Evolutionary conservation across 176 grass and related monocot species (phyloP).

Genomic region (Chrysopogon serrulatus): DNA sequence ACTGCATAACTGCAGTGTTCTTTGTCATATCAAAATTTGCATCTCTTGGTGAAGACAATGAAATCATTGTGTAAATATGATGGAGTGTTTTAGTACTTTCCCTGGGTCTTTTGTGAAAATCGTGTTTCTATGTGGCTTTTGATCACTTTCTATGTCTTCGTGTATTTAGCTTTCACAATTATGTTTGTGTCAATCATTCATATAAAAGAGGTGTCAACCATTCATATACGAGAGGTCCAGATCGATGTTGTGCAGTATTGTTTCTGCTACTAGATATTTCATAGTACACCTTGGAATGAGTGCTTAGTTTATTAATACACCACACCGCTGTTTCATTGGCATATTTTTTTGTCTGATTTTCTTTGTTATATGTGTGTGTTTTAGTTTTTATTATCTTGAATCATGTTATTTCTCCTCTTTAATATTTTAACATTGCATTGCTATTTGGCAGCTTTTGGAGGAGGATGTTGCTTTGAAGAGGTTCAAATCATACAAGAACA

Average conservation of each 20-base stretch:
- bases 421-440: slow-evolving; percentile 5
- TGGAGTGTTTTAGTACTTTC: neutral
- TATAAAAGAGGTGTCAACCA: neutral
- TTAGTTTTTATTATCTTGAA: neutral
- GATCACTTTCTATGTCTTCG: neutral
- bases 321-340: neutral
- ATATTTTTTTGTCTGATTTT: neutral
- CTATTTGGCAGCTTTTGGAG: slow-evolving; percentile 58
- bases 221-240: neutral
- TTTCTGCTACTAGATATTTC: neutral
- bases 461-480: slow-evolving; percentile 69
- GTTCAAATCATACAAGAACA: slow-evolving; percentile 76
- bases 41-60: neutral
- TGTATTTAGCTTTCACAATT: neutral
- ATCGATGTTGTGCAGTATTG: neutral
- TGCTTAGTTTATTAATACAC: neutral
- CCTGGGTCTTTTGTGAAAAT: neutral
- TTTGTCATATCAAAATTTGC: neutral
- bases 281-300: neutral
- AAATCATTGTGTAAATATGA: neutral
- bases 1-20: neutral
- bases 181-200: neutral
- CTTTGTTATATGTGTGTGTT: neutral
- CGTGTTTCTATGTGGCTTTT: neutral
- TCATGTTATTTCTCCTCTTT: neutral